phyloP scores from a whole-genome alignment of 192 early-diverging fungal species.

The Spinellus fusiger region DNA sequence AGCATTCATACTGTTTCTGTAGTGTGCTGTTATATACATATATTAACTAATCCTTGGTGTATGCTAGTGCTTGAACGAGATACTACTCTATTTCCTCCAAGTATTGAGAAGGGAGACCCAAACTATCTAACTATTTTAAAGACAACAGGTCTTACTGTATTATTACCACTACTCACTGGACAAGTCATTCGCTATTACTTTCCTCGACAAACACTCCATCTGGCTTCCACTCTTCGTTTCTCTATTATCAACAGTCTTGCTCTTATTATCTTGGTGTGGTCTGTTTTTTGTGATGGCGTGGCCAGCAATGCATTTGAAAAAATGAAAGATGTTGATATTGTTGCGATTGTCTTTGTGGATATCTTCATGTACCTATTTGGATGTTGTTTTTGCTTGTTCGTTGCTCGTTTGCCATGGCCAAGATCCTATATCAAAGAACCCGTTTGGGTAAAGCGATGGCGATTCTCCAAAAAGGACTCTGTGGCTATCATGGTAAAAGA shows the following conservation, averaged over 20 bases:
- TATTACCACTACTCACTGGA: slow-evolving; percentile 55
- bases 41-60: not conserved
- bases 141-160: slow-evolving; percentile 50
- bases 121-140: slow-evolving; percentile 44
- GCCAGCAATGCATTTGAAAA: slow-evolving; percentile 41
- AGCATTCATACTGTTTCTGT: not conserved
- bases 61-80: slow-evolving; percentile 17
- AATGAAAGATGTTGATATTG: slow-evolving; percentile 39
- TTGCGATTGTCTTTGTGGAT: slow-evolving; percentile 45
- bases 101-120: slow-evolving; percentile 21
- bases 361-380: slow-evolving; percentile 43
- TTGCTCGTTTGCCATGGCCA: slow-evolving; percentile 31
- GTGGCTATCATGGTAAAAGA: slow-evolving; percentile 47
- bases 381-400: slow-evolving; percentile 34
- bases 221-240: slow-evolving; percentile 41
- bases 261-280: slow-evolving; percentile 59
- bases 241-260: slow-evolving; percentile 47
- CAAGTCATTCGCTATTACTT: slow-evolving; percentile 41
- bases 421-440: slow-evolving; percentile 14
- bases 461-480: slow-evolving; percentile 39
- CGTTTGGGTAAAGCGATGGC: slow-evolving; percentile 16
- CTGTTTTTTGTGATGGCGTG: slow-evolving; percentile 68
- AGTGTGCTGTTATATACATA: not conserved
- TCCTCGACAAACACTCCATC: slow-evolving; percentile 30
- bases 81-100: slow-evolving; percentile 13